Evolutionary conservation across 768 basidiomycete species (phyloP).

Genomic region (Pleurotus giganteus): DNA sequence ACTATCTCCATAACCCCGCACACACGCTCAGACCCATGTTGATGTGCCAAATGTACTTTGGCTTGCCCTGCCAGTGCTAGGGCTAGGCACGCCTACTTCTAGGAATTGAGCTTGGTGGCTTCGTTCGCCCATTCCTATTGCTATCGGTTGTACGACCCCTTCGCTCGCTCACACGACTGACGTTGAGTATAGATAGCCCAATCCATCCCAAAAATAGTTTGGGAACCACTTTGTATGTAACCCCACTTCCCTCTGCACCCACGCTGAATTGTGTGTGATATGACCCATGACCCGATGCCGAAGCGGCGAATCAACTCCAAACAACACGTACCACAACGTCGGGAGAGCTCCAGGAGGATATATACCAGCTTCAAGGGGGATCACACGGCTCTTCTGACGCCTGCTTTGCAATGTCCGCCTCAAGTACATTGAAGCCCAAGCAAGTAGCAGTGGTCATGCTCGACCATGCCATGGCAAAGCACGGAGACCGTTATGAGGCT

Average conservation of each 20-base stretch:
- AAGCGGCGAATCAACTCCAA: slow-evolving; percentile 12
- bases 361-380: background rate
- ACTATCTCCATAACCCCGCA: no score
- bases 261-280: background rate
- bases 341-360: background rate
- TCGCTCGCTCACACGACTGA: no score
- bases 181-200: no score
- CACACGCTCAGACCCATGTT: no score
- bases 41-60: no score
- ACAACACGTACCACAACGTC: slow-evolving; percentile 8
- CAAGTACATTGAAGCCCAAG: slow-evolving; percentile 52
- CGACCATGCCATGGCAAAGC: slow-evolving; percentile 57
- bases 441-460: slow-evolving; percentile 59
- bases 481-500: slow-evolving; percentile 56
- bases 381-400: slow-evolving; percentile 7
- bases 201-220: slow-evolving; percentile 2
- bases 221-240: background rate
- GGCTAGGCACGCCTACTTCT: no score
- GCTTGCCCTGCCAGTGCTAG: no score
- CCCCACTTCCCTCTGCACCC: background rate
- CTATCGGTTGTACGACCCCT: no score
- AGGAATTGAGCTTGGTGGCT: no score
- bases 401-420: slow-evolving; percentile 15
- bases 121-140: no score
- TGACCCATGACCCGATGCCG: slow-evolving; percentile 4